Base-by-base conservation (phyloP, 768 basidiomycete genomes). In the Trametes coccinea region DNA sequence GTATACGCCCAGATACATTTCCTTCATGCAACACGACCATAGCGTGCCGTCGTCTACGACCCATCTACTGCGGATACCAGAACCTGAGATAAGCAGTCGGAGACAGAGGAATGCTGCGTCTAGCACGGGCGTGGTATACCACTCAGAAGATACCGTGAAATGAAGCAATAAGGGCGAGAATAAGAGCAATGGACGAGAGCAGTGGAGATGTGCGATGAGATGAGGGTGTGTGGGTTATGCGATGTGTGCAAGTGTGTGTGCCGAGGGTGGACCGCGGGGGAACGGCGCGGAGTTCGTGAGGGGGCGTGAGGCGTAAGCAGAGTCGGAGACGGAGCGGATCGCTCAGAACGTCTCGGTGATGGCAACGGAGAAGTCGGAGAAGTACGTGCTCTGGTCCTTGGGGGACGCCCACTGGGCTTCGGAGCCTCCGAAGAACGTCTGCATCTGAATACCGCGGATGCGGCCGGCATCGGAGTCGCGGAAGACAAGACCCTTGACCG, bases 381-480 rank as follows among this genome's bases (percentile, higher is more conserved):
- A 89, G 72, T 78, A 90, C 17, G 81, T 73, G 66, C 78, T 74
- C 73, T 90, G 88, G 53, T 81, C 78, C 69, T 82, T 81, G 16
- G 88, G 84, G 5, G 84, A 82, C 16, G 85, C 88, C 76, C 77
- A 90, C 27, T 75, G 71, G 0, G 72, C 43, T 10, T 74, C 72
- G 39, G 77, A 77, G 59, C 87, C 87, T 50, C 88, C 88, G 65
- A 92, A 90, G 82, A 90, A 90, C n/a, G 88, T 87, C 75, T 90
- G 86, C 79, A 86, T 82, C 72, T 84, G 84, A 59, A 89, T 82
- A 22, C 90, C 89, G 37, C 83, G 79, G 67, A 91, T 81, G 63
- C 77, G 78, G 43, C 84, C 83, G 0, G 74, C 72, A 30, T 69
- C 71, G 59, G 75, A 76, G 61, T 82, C 77, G 51, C 84, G 76